Evolutionary conservation across 306 rosid species (phyloP).

Genomic region (Parietaria judaica): DNA sequence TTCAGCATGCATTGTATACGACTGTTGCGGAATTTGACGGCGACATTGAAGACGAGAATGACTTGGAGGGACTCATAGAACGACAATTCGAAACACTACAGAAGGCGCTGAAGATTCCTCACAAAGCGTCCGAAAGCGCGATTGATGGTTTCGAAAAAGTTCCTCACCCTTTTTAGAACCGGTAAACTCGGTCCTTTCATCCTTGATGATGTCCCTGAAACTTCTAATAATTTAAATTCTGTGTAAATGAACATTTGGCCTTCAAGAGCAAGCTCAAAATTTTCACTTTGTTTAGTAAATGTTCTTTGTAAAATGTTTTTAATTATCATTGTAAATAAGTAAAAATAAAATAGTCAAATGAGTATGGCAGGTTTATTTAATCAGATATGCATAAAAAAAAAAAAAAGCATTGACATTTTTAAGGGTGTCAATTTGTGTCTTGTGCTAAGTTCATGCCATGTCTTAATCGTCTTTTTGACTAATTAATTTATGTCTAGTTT

Average conservation of each 20-base stretch:
- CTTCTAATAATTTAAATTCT: slow-evolving; percentile 9
- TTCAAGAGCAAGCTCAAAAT: too few relatives aligned
- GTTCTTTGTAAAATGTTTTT: too few relatives aligned
- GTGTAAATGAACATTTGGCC: too few relatives aligned
- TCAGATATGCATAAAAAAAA: too few relatives aligned
- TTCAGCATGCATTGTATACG: slow-evolving; percentile 47
- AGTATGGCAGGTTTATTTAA: neutral
- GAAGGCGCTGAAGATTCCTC: slow-evolving; percentile 71
- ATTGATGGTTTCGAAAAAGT: slow-evolving; percentile 77
- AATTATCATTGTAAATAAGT: too few relatives aligned
- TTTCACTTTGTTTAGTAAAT: too few relatives aligned
- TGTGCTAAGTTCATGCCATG: too few relatives aligned
- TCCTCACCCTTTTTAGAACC: slow-evolving; percentile 65
- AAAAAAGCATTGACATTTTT: too few relatives aligned
- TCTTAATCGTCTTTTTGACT: too few relatives aligned
- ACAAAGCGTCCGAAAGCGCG: slow-evolving; percentile 78
- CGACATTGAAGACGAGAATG: slow-evolving; percentile 36
- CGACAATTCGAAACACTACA: slow-evolving; percentile 65
- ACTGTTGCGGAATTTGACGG: slow-evolving; percentile 27
- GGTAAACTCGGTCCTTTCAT: slow-evolving; percentile 85
- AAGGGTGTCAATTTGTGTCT: too few relatives aligned
- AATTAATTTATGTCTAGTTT: too few relatives aligned
- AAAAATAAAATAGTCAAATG: too few relatives aligned
- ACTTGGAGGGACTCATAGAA: slow-evolving; percentile 60
- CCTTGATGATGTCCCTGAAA: slow-evolving; percentile 73